These are phyloP conservation scores for Suillus plorans DNA, from an alignment of 768 basidiomycete species.

Conservation along the genomic window DNA sequence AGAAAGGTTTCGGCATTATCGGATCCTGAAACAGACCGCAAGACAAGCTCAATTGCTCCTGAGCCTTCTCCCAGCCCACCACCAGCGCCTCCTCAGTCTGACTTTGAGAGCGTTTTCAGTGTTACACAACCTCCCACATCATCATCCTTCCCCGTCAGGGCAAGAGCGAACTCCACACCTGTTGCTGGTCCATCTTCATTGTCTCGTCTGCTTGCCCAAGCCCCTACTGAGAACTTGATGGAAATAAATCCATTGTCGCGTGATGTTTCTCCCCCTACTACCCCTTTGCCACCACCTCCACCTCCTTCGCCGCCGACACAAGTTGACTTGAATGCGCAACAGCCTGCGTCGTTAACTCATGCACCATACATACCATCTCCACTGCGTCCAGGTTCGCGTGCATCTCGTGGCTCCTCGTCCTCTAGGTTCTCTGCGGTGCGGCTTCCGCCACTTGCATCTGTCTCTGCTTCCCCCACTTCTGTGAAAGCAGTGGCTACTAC, in stretches of 20 bases:
- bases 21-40: conserved; percentile 41
- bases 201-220: conserved; percentile 78
- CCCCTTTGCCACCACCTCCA: conserved; percentile 37
- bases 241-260: conserved; percentile 29
- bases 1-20: conserved; percentile 46
- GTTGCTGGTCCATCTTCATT: conserved; percentile 75
- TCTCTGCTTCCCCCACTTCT: conserved; percentile 38
- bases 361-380: conserved; percentile 48
- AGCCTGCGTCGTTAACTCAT: conserved; percentile 36
- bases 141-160: conserved; percentile 61
- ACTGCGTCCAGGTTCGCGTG: conserved; percentile 69
- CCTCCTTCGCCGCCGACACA: conserved; percentile 31
- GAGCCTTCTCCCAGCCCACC: conserved; percentile 40
- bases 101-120: conserved; percentile 72
- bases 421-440: conserved; percentile 68
- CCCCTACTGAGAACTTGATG: conserved; percentile 36
- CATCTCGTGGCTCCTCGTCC: conserved; percentile 66
- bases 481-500: conserved; percentile 68
- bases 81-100: conserved; percentile 63
- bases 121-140: conserved; percentile 66
- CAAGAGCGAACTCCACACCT: conserved; percentile 66
- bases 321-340: conserved; percentile 10
- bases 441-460: conserved; percentile 56
- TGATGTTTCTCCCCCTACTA: conserved; percentile 33
- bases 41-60: conserved; percentile 18